Conservation (phyloP, 768 basidiomycete genomes). For the Coprinopsis sp. region DNA sequence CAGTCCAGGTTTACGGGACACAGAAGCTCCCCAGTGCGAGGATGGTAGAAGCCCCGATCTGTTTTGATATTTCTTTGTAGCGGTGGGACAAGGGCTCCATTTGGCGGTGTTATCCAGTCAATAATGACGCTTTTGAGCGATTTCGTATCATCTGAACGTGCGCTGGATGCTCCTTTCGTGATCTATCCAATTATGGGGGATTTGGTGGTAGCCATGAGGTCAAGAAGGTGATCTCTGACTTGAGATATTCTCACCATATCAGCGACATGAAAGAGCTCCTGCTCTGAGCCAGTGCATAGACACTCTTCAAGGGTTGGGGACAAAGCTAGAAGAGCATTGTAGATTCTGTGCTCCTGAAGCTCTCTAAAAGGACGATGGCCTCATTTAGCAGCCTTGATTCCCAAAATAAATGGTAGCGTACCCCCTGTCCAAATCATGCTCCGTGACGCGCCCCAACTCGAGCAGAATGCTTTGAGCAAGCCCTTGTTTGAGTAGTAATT, state of each 20-base stretch:
- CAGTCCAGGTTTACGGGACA: not conserved
- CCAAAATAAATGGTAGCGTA: not conserved
- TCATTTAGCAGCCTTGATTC: not conserved
- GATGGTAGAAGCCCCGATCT: not conserved
- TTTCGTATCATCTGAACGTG: not conserved
- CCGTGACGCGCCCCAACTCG: not conserved
- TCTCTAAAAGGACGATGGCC: not conserved
- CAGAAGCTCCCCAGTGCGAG: not conserved
- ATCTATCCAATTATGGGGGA: not conserved
- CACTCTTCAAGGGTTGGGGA: not conserved
- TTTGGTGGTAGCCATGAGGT: too few species aligned
- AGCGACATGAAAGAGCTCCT: not conserved
- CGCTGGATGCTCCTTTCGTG: not conserved
- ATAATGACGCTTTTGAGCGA: not conserved
- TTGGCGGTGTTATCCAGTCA: constrained; percentile 1
- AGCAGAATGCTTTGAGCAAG: not conserved
- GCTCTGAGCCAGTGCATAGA: not conserved
- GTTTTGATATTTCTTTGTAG: not conserved
- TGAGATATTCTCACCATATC: not conserved
- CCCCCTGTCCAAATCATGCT: not conserved
- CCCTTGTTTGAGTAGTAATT: not conserved
- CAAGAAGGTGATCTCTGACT: too few species aligned
- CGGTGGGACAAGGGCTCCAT: not conserved
- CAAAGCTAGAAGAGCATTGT: not conserved
- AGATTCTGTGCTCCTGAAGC: not conserved